These are phyloP conservation scores for Phytopythium montanum DNA, from an alignment of 352 stramenopile species.

Conservation along the genomic window DNA sequence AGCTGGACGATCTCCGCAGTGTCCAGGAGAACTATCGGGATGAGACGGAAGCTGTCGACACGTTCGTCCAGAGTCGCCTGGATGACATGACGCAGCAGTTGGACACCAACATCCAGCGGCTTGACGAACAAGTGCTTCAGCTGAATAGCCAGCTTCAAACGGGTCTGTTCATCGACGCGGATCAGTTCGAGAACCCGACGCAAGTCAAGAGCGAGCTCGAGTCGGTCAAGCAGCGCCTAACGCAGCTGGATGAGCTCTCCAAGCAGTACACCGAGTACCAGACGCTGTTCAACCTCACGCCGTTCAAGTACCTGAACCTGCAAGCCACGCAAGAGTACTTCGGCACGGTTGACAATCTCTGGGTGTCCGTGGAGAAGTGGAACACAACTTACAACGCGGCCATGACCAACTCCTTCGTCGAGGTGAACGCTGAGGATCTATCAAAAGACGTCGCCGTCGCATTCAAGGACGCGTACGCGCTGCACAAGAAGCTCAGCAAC, in stretches of 20 bases:
- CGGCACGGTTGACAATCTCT: slow-evolving; percentile 80
- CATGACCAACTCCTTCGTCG: slow-evolving; percentile 83
- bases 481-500: slow-evolving; percentile 92
- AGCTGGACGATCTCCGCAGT: slow-evolving; percentile 85
- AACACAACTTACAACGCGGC: slow-evolving; percentile 72
- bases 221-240: slow-evolving; percentile 75
- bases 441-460: slow-evolving; percentile 82
- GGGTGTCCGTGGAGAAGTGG: slow-evolving; percentile 84
- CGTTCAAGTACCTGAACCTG: slow-evolving; percentile 90
- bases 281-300: slow-evolving; percentile 85
- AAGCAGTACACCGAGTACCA: slow-evolving; percentile 93
- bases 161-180: slow-evolving; percentile 86
- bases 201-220: slow-evolving; percentile 82
- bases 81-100: slow-evolving; percentile 91
- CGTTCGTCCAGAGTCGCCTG: slow-evolving; percentile 83
- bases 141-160: slow-evolving; percentile 77
- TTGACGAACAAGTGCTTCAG: slow-evolving; percentile 91
- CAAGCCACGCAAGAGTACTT: slow-evolving; percentile 87
- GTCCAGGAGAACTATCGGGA: slow-evolving; percentile 88
- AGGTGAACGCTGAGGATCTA: slow-evolving; percentile 87
- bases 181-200: slow-evolving; percentile 82
- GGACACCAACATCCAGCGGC: slow-evolving; percentile 89
- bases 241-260: slow-evolving; percentile 82
- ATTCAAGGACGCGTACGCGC: slow-evolving; percentile 87
- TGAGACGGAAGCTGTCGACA: slow-evolving; percentile 81